These are phyloP conservation scores for Wakefieldia striispora DNA, from an alignment of 768 basidiomycete genomes.

Conservation along the genomic window DNA sequence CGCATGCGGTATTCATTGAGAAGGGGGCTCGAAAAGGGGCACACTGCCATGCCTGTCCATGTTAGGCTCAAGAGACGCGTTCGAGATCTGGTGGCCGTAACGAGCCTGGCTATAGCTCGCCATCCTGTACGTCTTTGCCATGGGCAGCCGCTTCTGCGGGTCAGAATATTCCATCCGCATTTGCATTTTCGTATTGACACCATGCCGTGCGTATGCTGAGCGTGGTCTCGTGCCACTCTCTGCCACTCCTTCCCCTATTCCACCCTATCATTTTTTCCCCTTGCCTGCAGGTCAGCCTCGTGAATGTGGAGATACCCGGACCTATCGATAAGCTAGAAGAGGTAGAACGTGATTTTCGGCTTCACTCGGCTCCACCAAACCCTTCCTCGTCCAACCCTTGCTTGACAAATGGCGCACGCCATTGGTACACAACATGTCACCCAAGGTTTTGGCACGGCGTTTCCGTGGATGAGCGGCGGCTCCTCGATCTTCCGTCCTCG, in stretches of 20 bases:
- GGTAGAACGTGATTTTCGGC: conserved; percentile 4
- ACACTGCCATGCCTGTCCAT: conserved; percentile 4
- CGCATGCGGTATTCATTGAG: neutral
- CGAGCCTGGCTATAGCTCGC: neutral
- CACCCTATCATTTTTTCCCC: conserved; percentile 2
- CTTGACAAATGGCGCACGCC: too few relatives aligned
- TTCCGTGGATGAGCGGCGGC: too few relatives aligned
- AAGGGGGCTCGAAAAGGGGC: neutral
- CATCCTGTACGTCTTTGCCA: conserved; percentile 15
- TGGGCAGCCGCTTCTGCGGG: conserved; percentile 18
- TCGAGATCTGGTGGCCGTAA: conserved; percentile 5
- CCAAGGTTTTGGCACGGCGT: too few relatives aligned
- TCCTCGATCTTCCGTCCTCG: neutral
- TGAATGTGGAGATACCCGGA: conserved; percentile 21
- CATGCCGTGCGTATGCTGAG: neutral
- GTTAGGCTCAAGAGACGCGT: neutral
- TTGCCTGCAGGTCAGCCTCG: conserved; percentile 10
- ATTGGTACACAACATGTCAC: too few relatives aligned
- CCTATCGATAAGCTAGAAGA: conserved; percentile 12
- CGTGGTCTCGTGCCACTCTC: conserved; percentile 3
- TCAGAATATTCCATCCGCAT: conserved; percentile 2
- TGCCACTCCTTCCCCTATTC: conserved; percentile 14
- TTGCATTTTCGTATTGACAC: conserved; percentile 1
- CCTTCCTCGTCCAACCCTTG: too few relatives aligned
- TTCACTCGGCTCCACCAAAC: neutral